Conservation (phyloP, 2,329 filamentous ascomycete species). For the Colletotrichum filicis region DNA sequence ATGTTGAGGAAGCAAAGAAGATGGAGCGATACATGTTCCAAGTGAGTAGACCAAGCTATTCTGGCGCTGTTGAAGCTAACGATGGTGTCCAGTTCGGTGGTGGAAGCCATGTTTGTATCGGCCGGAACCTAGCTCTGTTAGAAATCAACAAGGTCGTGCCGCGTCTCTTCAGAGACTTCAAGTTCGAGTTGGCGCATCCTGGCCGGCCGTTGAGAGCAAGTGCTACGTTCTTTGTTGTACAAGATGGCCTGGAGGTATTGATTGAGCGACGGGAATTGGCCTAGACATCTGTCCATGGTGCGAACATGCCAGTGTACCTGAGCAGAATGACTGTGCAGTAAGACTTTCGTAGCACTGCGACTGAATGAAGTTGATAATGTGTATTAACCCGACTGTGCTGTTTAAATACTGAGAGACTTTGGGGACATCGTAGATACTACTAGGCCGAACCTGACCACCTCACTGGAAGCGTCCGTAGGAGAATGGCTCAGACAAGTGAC, state of each 20-base stretch:
- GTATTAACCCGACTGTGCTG: not conserved
- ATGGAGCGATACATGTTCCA: slow-evolving; percentile 69
- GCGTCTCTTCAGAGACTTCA: slow-evolving; percentile 63
- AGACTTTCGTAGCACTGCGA: not conserved
- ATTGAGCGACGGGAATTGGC: slow-evolving; percentile 44
- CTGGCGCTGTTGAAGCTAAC: not conserved
- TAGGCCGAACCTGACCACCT: not conserved
- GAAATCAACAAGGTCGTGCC: slow-evolving; percentile 71
- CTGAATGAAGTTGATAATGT: not conserved
- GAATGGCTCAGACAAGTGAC: not conserved
- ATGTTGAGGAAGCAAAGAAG: slow-evolving; percentile 52
- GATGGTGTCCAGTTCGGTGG: slow-evolving; percentile 58
- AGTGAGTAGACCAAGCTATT: slow-evolving; percentile 46
- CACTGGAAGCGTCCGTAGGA: not conserved
- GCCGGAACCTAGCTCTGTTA: slow-evolving; percentile 63
- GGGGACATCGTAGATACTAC: not conserved
- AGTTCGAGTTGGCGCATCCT: slow-evolving; percentile 63
- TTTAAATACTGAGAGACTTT: not conserved
- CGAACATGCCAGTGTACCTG: not conserved
- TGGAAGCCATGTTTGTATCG: slow-evolving; percentile 65
- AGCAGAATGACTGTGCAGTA: not conserved
- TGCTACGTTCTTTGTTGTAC: slow-evolving; percentile 70
- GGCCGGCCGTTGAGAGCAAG: slow-evolving; percentile 61
- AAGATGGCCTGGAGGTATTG: slow-evolving; percentile 65
- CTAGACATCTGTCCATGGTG: not conserved